Evolutionary conservation across 2,329 filamentous ascomycete genomes (phyloP).

Genomic region (Sporothrix brasiliensis): DNA sequence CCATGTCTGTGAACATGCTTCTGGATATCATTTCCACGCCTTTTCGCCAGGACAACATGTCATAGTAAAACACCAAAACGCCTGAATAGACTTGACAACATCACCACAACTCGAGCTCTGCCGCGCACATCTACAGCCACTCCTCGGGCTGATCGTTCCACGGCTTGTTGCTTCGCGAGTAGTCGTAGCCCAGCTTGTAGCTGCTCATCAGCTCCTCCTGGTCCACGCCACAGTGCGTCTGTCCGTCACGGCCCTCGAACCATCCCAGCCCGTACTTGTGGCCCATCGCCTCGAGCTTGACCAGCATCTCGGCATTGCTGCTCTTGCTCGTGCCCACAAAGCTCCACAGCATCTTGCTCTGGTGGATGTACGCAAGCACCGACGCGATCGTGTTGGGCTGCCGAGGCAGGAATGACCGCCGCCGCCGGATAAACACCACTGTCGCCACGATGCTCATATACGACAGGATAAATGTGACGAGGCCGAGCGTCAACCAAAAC

Average conservation of each 20-base stretch:
- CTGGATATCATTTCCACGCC: slow-evolving; percentile 1
- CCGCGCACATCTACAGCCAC: slow-evolving; percentile 41
- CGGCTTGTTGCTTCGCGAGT: slow-evolving; percentile 54
- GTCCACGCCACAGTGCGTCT: slow-evolving; percentile 76
- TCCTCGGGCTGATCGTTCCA: slow-evolving; percentile 49
- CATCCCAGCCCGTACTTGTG: slow-evolving; percentile 72
- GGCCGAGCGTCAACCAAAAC: slow-evolving; percentile 66
- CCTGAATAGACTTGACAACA: background rate
- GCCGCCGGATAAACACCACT: slow-evolving; percentile 63
- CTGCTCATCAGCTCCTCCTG: slow-evolving; percentile 68
- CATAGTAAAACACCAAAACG: slow-evolving; percentile 13
- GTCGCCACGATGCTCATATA: slow-evolving; percentile 64
- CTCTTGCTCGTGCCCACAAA: slow-evolving; percentile 72
- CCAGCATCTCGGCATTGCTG: slow-evolving; percentile 63
- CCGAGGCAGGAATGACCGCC: slow-evolving; percentile 72
- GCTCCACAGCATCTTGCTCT: slow-evolving; percentile 76
- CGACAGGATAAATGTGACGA: slow-evolving; percentile 65
- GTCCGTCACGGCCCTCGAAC: slow-evolving; percentile 73
- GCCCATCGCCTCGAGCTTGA: slow-evolving; percentile 54
- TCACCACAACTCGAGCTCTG: too few relatives aligned
- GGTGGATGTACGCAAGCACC: slow-evolving; percentile 76
- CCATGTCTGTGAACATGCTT: slow-evolving; percentile 3
- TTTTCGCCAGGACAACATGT: background rate
- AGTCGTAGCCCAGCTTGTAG: slow-evolving; percentile 66
- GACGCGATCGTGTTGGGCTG: slow-evolving; percentile 78